A percentile compares a stretch with the other conserved stretches of the same genome.
These are phyloP conservation scores for Pythium folliculosum DNA, from an alignment of 352 stramenopile species.

Conservation along the genomic window DNA sequence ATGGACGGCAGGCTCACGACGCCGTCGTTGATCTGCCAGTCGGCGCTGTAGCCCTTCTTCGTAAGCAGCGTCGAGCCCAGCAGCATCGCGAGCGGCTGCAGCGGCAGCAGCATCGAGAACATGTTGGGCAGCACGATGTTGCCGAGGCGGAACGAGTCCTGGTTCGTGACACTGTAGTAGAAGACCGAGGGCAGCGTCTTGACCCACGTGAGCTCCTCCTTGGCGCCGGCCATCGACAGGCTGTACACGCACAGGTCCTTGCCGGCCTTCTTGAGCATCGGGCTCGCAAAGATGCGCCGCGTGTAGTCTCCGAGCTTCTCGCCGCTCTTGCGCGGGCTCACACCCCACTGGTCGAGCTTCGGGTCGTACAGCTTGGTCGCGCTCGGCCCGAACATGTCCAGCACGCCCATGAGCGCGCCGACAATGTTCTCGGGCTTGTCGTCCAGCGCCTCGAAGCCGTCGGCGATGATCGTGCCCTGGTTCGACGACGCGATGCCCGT, in stretches of 20 bases:
- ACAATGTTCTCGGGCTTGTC: slow-evolving; percentile 25
- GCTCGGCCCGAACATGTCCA: slow-evolving; percentile 21
- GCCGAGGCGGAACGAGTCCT: slow-evolving; percentile 32
- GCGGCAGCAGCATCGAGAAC: slow-evolving; percentile 27
- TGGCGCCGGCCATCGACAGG: slow-evolving; percentile 29
- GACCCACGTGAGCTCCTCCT: slow-evolving; percentile 38
- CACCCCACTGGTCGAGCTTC: slow-evolving; percentile 41
- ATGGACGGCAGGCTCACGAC: slow-evolving; percentile 33
- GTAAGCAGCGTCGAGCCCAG: slow-evolving; percentile 24
- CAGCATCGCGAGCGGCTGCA: slow-evolving; percentile 26
- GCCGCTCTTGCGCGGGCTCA: slow-evolving; percentile 9
- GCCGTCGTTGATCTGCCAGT: slow-evolving; percentile 39
- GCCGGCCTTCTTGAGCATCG: slow-evolving; percentile 20
- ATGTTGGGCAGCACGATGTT: slow-evolving; percentile 25
- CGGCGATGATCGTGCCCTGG: slow-evolving; percentile 33
- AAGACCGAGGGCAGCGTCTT: slow-evolving; percentile 33
- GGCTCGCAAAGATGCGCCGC: slow-evolving; percentile 29
- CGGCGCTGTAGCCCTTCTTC: slow-evolving; percentile 21
- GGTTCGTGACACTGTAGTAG: slow-evolving; percentile 39
- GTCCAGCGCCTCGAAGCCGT: slow-evolving; percentile 22
- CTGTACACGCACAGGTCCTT: slow-evolving; percentile 35
- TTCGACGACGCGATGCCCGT: slow-evolving; percentile 31
- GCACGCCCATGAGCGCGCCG: slow-evolving; percentile 11
- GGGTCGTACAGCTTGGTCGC: slow-evolving; percentile 26
- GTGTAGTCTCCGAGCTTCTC: slow-evolving; percentile 35